Conservation (phyloP, 1,139 yeast species). For the Sugiyamaella castrensis region DNA sequence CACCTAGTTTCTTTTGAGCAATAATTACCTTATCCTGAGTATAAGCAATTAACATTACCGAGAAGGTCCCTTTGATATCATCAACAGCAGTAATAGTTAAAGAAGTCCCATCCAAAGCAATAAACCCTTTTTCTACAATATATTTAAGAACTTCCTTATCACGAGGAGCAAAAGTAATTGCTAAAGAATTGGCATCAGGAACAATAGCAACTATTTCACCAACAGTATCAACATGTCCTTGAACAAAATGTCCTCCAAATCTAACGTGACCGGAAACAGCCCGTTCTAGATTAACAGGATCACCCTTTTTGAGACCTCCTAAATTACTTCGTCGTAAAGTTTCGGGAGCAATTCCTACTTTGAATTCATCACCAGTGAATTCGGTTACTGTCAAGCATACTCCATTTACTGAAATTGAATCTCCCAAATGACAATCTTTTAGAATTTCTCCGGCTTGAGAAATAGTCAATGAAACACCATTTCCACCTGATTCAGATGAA, state of each 20-base stretch:
- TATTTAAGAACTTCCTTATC: slow-evolving; percentile 63
- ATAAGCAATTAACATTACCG: slow-evolving; percentile 88
- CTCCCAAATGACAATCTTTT: slow-evolving; percentile 84
- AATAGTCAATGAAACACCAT: slow-evolving; percentile 72
- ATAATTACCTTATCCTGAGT: slow-evolving; percentile 81
- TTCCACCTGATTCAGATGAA: slow-evolving; percentile 60
- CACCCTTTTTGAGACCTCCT: slow-evolving; percentile 55
- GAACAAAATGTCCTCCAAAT: slow-evolving; percentile 96
- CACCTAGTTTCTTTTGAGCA: slow-evolving; percentile 62
- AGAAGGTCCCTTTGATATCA: slow-evolving; percentile 52
- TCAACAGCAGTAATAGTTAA: slow-evolving; percentile 82
- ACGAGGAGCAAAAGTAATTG: slow-evolving; percentile 69
- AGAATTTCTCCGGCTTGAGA: slow-evolving; percentile 60
- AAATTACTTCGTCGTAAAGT: slow-evolving; percentile 79
- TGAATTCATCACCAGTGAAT: slow-evolving; percentile 58
- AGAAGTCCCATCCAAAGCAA: slow-evolving; percentile 91
- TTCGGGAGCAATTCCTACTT: slow-evolving; percentile 92
- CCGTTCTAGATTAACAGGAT: slow-evolving; percentile 80
- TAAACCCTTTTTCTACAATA: slow-evolving; percentile 90
- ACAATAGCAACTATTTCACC: slow-evolving; percentile 58
- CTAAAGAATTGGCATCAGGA: slow-evolving; percentile 75
- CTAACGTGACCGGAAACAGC: slow-evolving; percentile 82
- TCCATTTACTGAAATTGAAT: slow-evolving; percentile 87
- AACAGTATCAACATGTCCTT: slow-evolving; percentile 93
- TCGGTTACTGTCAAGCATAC: slow-evolving; percentile 92